Percentiles rank a stretch among this genome's conserved stretches.
Evolutionary conservation across 2,329 filamentous ascomycete species (phyloP).

Genomic region (Ceratocystis cubensis): DNA sequence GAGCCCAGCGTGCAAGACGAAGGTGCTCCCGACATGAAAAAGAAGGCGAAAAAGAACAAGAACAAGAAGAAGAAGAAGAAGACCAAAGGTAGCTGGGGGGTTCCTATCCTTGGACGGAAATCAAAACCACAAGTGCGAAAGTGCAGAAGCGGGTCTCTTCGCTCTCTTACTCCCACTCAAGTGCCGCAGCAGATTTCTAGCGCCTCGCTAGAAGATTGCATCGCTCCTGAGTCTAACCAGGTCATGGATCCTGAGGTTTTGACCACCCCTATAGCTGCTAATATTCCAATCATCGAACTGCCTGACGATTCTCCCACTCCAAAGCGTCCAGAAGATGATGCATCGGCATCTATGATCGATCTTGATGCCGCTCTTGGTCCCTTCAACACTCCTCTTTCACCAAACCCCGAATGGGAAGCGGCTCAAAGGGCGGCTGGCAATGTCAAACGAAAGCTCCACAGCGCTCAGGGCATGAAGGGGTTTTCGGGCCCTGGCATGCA

Average conservation of each 20-base stretch:
- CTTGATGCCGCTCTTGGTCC: conserved; percentile 86
- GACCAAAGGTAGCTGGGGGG: conserved; percentile 44
- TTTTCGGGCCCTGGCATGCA: conserved; percentile 58
- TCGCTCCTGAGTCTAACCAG: conserved; percentile 16
- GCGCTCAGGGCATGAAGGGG: conserved; percentile 57
- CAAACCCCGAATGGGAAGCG: conserved; percentile 54
- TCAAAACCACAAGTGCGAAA: conserved; percentile 37
- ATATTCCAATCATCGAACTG: conserved; percentile 25
- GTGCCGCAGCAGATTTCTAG: conserved; percentile 21
- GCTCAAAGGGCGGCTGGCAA: conserved; percentile 46
- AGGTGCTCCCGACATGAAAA: conserved; percentile 22
- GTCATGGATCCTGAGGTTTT: conserved; percentile 20
- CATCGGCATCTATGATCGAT: conserved; percentile 73
- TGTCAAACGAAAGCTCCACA: conserved; percentile 59
- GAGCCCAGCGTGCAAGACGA: conserved; percentile 25
- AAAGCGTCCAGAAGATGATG: conserved; percentile 40
- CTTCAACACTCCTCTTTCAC: conserved; percentile 65
- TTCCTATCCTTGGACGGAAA: conserved; percentile 53
- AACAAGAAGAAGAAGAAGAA: conserved; percentile 24
- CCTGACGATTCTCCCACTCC: conserved; percentile 14
- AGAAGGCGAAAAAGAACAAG: conserved; percentile 44
- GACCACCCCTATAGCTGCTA: conserved; percentile 5
- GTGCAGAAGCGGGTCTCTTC: conserved; percentile 30
- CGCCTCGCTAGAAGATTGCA: conserved; percentile 18
- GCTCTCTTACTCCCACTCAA: conserved; percentile 35